Percentiles rank a stretch among this genome's conserved stretches.
phyloP scores from a whole-genome alignment of 371 early-diverging fungal species.

The Lichtheimia corymbifera region DNA sequence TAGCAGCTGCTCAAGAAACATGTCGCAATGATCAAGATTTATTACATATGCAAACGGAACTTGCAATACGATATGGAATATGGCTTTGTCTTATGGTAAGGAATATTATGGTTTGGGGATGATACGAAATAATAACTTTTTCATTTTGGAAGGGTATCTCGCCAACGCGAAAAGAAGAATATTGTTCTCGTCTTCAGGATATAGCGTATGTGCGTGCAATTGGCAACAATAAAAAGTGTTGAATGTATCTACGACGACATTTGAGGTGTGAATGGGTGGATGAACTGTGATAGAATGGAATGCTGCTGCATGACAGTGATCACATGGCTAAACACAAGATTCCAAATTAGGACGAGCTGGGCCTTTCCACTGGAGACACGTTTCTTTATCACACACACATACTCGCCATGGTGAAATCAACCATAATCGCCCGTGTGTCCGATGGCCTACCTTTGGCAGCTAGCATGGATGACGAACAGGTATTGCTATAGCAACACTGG shows the following conservation, averaged over 20 bases:
- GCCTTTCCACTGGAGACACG: too few relatives aligned
- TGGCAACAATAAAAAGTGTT: too few relatives aligned
- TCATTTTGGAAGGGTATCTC: background rate
- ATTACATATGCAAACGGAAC: constrained; percentile 19
- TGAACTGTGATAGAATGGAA: too few relatives aligned
- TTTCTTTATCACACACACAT: too few relatives aligned
- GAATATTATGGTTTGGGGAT: background rate
- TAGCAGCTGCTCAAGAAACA: constrained; percentile 11
- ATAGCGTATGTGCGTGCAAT: too few relatives aligned
- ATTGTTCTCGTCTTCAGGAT: background rate
- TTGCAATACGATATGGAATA: constrained; percentile 35
- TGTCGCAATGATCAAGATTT: background rate
- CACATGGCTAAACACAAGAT: too few relatives aligned
- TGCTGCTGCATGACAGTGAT: too few relatives aligned
- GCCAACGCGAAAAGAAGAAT: background rate
- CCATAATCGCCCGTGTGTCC: constrained; percentile 90
- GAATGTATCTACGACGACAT: too few relatives aligned
- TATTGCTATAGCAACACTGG: constrained; percentile 19
- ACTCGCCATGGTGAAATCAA: constrained; percentile 83
- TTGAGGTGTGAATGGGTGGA: too few relatives aligned
- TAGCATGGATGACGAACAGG: constrained; percentile 97
- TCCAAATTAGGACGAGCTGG: too few relatives aligned
- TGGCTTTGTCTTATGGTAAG: constrained; percentile 35
- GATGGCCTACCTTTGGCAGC: constrained; percentile 97
- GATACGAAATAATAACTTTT: background rate